A percentile compares a stretch with the other conserved stretches of the same genome.
Conservation (phyloP, 2,329 filamentous ascomycete genomes). For the Emergomyces pasteurianus region DNA sequence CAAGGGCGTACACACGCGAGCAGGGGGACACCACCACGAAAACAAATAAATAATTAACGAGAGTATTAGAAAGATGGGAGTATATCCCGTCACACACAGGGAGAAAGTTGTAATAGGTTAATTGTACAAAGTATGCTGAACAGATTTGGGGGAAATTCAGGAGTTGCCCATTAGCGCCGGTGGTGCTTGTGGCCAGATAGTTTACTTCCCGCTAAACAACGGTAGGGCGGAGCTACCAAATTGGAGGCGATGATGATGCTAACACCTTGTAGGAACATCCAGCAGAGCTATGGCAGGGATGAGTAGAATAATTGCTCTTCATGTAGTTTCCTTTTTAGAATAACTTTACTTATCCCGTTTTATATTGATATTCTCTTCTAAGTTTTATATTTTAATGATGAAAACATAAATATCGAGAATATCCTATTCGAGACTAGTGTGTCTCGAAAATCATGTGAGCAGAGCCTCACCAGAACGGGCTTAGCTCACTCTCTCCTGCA, state of each 20-base stretch:
- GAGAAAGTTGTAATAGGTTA: slow-evolving; percentile 12
- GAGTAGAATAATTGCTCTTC: not conserved
- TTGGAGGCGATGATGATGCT: too few species aligned
- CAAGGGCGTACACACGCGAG: not conserved
- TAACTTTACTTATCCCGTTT: not conserved
- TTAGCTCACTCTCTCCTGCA: not conserved
- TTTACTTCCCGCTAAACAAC: not conserved
- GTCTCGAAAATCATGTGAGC: not conserved
- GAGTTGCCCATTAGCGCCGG: not conserved
- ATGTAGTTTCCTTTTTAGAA: not conserved
- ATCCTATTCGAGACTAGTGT: not conserved
- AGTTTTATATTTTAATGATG: too few species aligned
- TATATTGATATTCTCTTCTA: not conserved
- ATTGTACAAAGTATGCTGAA: slow-evolving; percentile 6
- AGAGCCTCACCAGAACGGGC: not conserved
- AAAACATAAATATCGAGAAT: not conserved
- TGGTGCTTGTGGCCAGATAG: not conserved
- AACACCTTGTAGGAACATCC: too few species aligned
- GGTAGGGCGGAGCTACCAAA: not conserved
- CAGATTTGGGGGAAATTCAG: not conserved
- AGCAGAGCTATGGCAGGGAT: not conserved
- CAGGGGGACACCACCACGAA: not conserved
- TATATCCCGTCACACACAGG: slow-evolving; percentile 25
- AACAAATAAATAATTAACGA: slow-evolving; percentile 21
- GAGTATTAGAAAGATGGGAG: slow-evolving; percentile 22